Evolutionary conservation across 2,329 filamentous ascomycete species (phyloP), one percentile per base, ranked within the genome.

Genomic region (Nothopassalora personata): DNA sequence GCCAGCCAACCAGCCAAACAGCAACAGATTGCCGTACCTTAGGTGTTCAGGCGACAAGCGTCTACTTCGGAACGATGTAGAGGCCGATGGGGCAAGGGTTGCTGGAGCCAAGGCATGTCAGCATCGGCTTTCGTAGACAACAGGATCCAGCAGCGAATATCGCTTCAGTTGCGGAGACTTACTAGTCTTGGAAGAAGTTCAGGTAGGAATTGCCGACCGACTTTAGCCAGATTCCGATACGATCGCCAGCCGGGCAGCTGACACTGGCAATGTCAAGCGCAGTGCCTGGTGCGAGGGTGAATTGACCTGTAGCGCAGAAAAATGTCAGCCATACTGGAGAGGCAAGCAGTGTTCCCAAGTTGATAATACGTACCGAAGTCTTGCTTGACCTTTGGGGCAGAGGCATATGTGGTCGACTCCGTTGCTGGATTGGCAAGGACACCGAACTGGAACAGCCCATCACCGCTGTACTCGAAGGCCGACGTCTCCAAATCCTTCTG

Each of bases 401-500:
- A 85, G 63, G 76, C 77, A 68, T 74, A 87, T 1, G 80, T 83
- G 1, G 85, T 87, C 47, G 67, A 67, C 57, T 73, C 58, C 43
- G 61, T 79, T 6, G 81, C 84, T 43, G 77, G 69, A 1, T 66
- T 67, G 52, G 72, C 70, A 31, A 88, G 77, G 65, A 74, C 70
- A n/a, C 59, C 53, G 53, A 70, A 62, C 19, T 61, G 47, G 49
- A 69, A 58, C 9, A 33, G 48, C 31, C 63, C 64, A 18, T 60
- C 52, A 36, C 59, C 63, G 34, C 45, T 58, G n/a, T 81, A 83
- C 19, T 74, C 80, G 72, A 77, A 87, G 10, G 77, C 76, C 0
- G 84, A 85, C 1, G 84, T 86, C 72, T 83, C 73, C n/a, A 87
- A 80, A 34, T 85, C 72, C 15, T 76, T 67, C 61, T 83, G 72